A percentile compares a stretch with the other conserved stretches of the same genome.
phyloP scores from a whole-genome alignment of 2,329 filamentous ascomycete genomes.

The Penicillium nordicum region DNA sequence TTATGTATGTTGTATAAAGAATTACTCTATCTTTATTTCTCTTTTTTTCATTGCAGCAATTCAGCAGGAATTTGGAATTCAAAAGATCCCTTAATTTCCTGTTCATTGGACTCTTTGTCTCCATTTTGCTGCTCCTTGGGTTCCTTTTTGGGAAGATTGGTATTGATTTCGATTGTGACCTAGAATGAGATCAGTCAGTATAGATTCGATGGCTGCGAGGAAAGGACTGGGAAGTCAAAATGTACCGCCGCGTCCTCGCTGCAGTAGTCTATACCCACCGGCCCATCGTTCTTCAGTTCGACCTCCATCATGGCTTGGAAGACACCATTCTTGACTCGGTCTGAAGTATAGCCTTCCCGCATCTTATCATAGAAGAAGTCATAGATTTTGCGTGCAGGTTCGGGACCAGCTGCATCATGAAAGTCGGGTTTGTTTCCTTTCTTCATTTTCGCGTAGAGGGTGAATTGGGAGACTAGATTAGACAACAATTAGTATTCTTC shows the following conservation, averaged over 20 bases:
- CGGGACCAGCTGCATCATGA: constrained; percentile 75
- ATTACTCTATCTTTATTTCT: constrained; percentile 7
- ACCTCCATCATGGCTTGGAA: constrained; percentile 99
- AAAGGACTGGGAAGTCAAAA: constrained; percentile 30
- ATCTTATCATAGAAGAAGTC: constrained; percentile 78
- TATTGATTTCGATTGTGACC: constrained; percentile 48
- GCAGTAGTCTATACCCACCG: constrained; percentile 61
- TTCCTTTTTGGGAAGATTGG: constrained; percentile 44
- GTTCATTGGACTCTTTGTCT: constrained; percentile 6
- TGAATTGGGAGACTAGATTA: constrained; percentile 85
- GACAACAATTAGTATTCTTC: background rate
- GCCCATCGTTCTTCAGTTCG: constrained; percentile 79
- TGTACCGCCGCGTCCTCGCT: constrained; percentile 57
- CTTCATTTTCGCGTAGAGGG: constrained; percentile 84
- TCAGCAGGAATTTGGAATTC: constrained; percentile 28
- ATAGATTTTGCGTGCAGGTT: constrained; percentile 77
- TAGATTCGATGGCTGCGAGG: constrained; percentile 11
- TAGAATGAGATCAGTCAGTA: constrained; percentile 21
- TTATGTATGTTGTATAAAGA: background rate
- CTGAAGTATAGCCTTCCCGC: constrained; percentile 64
- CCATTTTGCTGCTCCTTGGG: constrained; percentile 17
- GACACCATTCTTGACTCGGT: constrained; percentile 86
- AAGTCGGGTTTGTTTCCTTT: constrained; percentile 96
- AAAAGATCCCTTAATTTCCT: constrained; percentile 15
- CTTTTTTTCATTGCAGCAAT: constrained; percentile 21